Percentiles rank a stretch among this genome's conserved stretches.
Conservation (phyloP, 148 eudicot genomes). For the Vaccinium corymbosum region DNA sequence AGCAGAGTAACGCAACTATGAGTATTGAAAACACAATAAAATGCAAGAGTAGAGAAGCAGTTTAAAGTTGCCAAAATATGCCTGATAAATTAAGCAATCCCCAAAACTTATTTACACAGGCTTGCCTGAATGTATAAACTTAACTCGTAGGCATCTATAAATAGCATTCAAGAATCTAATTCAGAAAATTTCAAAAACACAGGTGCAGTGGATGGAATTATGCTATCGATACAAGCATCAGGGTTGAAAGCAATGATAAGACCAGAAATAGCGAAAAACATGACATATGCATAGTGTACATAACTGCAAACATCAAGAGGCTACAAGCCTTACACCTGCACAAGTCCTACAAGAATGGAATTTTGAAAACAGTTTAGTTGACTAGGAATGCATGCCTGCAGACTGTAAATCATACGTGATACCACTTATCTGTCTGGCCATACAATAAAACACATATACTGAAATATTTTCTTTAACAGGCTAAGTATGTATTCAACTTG, state of each 20-base stretch:
- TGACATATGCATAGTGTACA: background rate
- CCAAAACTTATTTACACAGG: background rate
- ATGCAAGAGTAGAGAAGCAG: background rate
- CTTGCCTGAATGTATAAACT: background rate
- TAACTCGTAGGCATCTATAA: background rate
- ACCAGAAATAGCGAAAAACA: background rate
- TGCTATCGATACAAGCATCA: background rate
- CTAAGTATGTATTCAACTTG: background rate
- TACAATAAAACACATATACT: background rate
- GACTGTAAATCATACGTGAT: background rate
- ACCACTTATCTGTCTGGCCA: background rate
- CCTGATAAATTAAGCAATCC: background rate
- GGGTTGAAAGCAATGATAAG: background rate
- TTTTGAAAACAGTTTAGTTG: background rate
- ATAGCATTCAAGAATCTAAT: background rate
- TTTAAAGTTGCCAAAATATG: background rate
- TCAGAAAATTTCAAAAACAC: background rate
- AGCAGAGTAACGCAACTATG: background rate
- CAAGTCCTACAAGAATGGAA: background rate
- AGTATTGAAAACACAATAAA: background rate
- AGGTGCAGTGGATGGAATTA: background rate
- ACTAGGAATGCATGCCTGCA: background rate
- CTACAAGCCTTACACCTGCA: background rate
- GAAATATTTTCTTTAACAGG: background rate
- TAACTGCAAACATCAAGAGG: slow-evolving; percentile 1